Conservation (phyloP, 257 asterid genomes). For the Fraxinus anomala region DNA sequence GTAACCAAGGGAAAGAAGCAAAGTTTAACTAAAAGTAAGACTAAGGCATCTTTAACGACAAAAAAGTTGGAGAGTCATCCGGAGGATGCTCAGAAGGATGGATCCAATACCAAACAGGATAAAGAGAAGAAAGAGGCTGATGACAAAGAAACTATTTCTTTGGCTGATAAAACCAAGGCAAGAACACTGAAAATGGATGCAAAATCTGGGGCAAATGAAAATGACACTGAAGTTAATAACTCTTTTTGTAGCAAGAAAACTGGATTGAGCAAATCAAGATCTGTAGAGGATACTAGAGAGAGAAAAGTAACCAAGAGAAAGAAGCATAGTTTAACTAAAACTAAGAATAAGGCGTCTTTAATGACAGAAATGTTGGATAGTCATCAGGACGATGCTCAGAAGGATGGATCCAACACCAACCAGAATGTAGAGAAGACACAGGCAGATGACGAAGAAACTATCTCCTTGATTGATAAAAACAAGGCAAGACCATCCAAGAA, state of each 20-base stretch:
- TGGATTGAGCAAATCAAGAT: slow-evolving; percentile 32
- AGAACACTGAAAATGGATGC: slow-evolving; percentile 11
- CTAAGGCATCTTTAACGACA: slow-evolving; percentile 14
- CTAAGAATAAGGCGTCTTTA: slow-evolving; percentile 26
- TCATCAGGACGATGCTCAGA: slow-evolving; percentile 26
- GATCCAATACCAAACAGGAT: slow-evolving; percentile 21
- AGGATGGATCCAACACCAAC: slow-evolving; percentile 17
- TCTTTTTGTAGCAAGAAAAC: slow-evolving; percentile 30
- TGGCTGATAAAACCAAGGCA: slow-evolving; percentile 29
- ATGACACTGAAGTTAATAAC: slow-evolving; percentile 32
- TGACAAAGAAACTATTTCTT: slow-evolving; percentile 28
- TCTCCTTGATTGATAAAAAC: slow-evolving; percentile 25
- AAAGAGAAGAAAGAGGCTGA: slow-evolving; percentile 37
- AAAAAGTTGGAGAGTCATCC: slow-evolving; percentile 28
- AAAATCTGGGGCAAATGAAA: slow-evolving; percentile 27
- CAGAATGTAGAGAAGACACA: slow-evolving; percentile 35
- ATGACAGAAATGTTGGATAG: slow-evolving; percentile 24
- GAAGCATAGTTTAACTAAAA: slow-evolving; percentile 46
- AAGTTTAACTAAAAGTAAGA: slow-evolving; percentile 40
- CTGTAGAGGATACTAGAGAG: slow-evolving; percentile 31
- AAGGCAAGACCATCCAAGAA: slow-evolving; percentile 42
- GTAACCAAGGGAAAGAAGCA: slow-evolving; percentile 42
- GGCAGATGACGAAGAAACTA: slow-evolving; percentile 31
- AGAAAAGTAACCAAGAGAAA: slow-evolving; percentile 37
- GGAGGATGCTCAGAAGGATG: slow-evolving; percentile 24